A percentile compares a stretch with the other conserved stretches of the same genome.
phyloP scores from a whole-genome alignment of 345 rosid species.

The Sonneratia caseolaris region DNA sequence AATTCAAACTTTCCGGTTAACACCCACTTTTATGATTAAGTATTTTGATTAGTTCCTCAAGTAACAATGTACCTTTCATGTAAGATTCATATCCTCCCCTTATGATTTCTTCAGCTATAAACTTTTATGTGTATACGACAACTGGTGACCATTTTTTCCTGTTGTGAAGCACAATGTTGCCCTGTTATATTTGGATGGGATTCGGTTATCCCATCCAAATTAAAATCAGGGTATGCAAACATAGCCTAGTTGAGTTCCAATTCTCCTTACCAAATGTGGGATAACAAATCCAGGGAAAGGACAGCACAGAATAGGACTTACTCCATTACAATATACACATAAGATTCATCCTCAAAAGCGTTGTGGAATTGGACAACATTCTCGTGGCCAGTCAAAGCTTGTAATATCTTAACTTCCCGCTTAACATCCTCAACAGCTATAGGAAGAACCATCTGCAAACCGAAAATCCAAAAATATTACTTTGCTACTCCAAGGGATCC shows the following conservation, averaged over 20 bases:
- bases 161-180: too few species aligned
- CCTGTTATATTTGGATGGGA: background rate
- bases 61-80: too few species aligned
- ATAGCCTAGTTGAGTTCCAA: background rate
- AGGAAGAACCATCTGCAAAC: slow-evolving; percentile 51
- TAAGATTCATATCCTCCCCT: too few species aligned
- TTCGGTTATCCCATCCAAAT: too few species aligned
- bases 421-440: slow-evolving; percentile 64
- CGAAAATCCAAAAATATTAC: background rate
- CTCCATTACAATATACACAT: slow-evolving; percentile 38
- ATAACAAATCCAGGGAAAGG: background rate
- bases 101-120: too few species aligned
- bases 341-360: slow-evolving; percentile 50
- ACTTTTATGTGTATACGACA: too few species aligned
- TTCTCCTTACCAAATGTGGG: background rate
- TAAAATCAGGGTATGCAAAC: background rate
- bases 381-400: slow-evolving; percentile 53
- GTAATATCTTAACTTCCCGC: slow-evolving; percentile 53
- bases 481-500: background rate
- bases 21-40: too few species aligned
- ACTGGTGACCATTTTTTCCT: too few species aligned
- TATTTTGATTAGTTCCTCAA: too few species aligned
- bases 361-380: slow-evolving; percentile 51
- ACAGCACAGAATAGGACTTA: slow-evolving; percentile 16
- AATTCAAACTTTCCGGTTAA: too few species aligned